Base-by-base conservation (phyloP, 768 basidiomycete species). In the Suillus paluster region DNA sequence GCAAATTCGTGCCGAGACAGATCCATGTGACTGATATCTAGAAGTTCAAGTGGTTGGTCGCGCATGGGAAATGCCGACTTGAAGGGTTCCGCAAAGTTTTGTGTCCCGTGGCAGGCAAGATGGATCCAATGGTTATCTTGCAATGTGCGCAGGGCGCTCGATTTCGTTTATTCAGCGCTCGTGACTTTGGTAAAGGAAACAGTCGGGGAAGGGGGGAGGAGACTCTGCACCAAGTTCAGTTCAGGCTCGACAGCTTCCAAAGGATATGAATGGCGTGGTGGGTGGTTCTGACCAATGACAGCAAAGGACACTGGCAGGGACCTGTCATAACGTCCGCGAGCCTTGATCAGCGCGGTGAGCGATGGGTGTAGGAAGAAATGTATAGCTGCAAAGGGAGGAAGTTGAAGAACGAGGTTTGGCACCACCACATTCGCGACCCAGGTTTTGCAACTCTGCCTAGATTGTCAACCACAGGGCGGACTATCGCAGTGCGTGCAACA, bases 51-150 rank as follows among this genome's bases (percentile, higher is more conserved):
- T 19, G 38, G 55, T 0, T 48, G 39, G 33, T 57, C 36, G 10
- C 39, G 15, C 60, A 62, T 56, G 1, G 58, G 38, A 46, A 2
- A 36, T 25, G 33, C 39, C 46, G 61, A 57, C 14, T 66, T 36
- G 50, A 69, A 65, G 9, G 69, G 68, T 23, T 64, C 52, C 30
- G 5, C 33, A 4, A 44, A 4, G 12, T 58, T 36, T 30, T 62
- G 61, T 8, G 12, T 44, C 3, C 62, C 70, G 49, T 71, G 70
- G 38, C 68, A 69, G 1, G 65, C 63, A 48, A 70, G 62, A 50
- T 70, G 69, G n/a, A 64, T 56, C 66, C 64, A 69, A 2, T 36
- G 17, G 38, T 66, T 42, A 25, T 39, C 9, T 27, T 44, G 39
- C 11, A 67, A n/a, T 30, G 38, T 17, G 8, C 42, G 23, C 6